Base-by-base conservation (phyloP, 768 basidiomycete genomes). In the Leccinum aurantiacum region DNA sequence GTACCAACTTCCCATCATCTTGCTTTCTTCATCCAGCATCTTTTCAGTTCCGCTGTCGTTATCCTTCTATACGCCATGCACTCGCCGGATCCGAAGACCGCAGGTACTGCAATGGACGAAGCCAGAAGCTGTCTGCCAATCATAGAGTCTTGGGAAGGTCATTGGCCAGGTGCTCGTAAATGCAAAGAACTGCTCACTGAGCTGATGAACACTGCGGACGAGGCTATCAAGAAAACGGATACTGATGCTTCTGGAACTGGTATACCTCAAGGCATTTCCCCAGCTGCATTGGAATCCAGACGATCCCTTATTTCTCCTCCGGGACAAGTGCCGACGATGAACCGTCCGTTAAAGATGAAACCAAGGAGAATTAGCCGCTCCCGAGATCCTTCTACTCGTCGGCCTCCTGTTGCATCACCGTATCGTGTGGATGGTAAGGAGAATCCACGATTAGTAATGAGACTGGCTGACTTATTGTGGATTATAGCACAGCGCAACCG, bases 41-140 rank as follows among this genome's bases (percentile, higher is more conserved):
- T 94, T 24, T 93, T 93, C 78, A 93, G 91, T 68, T 93, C 89
- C 38, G 89, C 90, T 2, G 91, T 92, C 59, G 91, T 95, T 69
- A 85, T 92, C 58, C 75, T 93, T 56, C 78, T 95, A 7, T 93
- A 88, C 70, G 89, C 92, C 35, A 93, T 94, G 90, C 92, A 93
- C 71, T 83, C 86, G 5, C 69, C 85, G 2, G 91, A 93, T 56
- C 69, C 81, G 11, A 80, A 82, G 47, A 83, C 84, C 46, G 84
- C 86, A n/a, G 71, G 79, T 29, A 80, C 85, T 13, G 91, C 92
- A 13, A 87, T 93, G 86, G 89, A 91, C 7, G 92, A 94, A 76
- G 91, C 88, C 8, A 86, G 82, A 72, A 86, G 84, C 58, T 86
- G 90, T 38, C 74, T 94, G 38, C 70, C 75, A 27, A 87, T 90